Percentiles rank a stretch among this genome's conserved stretches.
phyloP scores from a whole-genome alignment of 1,139 yeast species.

The Chernovozyma aurita region DNA sequence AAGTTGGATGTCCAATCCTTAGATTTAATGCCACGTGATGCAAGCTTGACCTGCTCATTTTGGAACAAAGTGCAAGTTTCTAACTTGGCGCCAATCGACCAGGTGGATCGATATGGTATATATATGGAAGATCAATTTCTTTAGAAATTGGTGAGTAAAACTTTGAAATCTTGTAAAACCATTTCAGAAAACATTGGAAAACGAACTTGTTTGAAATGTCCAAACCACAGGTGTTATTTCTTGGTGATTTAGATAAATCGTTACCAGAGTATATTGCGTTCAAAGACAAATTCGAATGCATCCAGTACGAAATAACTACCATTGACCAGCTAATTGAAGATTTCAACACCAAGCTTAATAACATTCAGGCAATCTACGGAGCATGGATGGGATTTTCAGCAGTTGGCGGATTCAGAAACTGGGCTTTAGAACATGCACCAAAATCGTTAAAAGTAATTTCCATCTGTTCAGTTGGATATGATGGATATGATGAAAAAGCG shows the following conservation, averaged over 20 bases:
- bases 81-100: not conserved
- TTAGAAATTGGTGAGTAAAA: no score
- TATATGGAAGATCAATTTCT: not conserved
- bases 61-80: no score
- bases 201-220: not conserved
- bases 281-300: slow-evolving; percentile 35
- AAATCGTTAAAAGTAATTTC: slow-evolving; percentile 49
- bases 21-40: no score
- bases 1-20: no score
- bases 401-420: slow-evolving; percentile 47
- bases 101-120: not conserved
- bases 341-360: slow-evolving; percentile 27
- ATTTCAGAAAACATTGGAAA: no score
- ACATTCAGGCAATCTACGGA: slow-evolving; percentile 56
- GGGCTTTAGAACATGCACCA: slow-evolving; percentile 51
- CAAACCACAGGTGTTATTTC: slow-evolving; percentile 38
- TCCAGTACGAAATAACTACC: slow-evolving; percentile 38
- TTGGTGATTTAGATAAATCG: slow-evolving; percentile 37
- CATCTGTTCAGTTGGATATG: slow-evolving; percentile 70
- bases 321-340: slow-evolving; percentile 37
- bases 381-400: slow-evolving; percentile 56
- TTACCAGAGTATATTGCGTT: slow-evolving; percentile 38
- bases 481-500: slow-evolving; percentile 47
- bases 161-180: no score
- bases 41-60: no score